Percentiles rank a stretch among this genome's conserved stretches.
Conservation (phyloP, 257 asterid genomes). For the Lavandula angustifolia region DNA sequence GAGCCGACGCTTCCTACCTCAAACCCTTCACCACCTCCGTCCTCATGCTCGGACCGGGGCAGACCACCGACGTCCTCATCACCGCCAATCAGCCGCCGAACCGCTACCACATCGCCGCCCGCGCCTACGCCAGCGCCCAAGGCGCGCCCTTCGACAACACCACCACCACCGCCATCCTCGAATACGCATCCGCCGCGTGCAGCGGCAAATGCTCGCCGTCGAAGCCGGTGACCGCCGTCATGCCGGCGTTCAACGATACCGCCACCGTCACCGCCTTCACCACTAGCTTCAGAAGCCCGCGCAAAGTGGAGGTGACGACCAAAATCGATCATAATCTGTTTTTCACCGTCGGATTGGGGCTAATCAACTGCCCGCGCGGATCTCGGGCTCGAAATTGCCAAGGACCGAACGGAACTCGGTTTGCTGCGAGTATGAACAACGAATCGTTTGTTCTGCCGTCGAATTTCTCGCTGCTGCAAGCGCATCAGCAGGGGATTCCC, state of each 20-base stretch:
- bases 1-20: slow-evolving; percentile 77
- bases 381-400: slow-evolving; percentile 57
- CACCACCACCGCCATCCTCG: slow-evolving; percentile 85
- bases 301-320: slow-evolving; percentile 55
- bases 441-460: slow-evolving; percentile 79
- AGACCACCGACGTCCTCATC: slow-evolving; percentile 87
- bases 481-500: slow-evolving; percentile 69
- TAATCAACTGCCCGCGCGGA: slow-evolving; percentile 62
- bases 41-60: slow-evolving; percentile 93
- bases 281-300: slow-evolving; percentile 62
- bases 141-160: slow-evolving; percentile 86
- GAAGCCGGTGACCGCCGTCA: slow-evolving; percentile 50
- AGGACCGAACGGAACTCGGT: slow-evolving; percentile 88
- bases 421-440: slow-evolving; percentile 90
- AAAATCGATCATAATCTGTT: slow-evolving; percentile 72
- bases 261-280: slow-evolving; percentile 75
- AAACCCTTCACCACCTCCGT: slow-evolving; percentile 85
- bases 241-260: slow-evolving; percentile 86
- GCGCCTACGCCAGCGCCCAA: slow-evolving; percentile 88
- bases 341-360: slow-evolving; percentile 82
- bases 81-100: slow-evolving; percentile 68
- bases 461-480: slow-evolving; percentile 69
- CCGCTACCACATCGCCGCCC: slow-evolving; percentile 81
- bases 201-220: slow-evolving; percentile 42
- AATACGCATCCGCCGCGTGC: slow-evolving; percentile 61